Conservation (phyloP, 306 rosid species). For the Sicyos edulis region DNA sequence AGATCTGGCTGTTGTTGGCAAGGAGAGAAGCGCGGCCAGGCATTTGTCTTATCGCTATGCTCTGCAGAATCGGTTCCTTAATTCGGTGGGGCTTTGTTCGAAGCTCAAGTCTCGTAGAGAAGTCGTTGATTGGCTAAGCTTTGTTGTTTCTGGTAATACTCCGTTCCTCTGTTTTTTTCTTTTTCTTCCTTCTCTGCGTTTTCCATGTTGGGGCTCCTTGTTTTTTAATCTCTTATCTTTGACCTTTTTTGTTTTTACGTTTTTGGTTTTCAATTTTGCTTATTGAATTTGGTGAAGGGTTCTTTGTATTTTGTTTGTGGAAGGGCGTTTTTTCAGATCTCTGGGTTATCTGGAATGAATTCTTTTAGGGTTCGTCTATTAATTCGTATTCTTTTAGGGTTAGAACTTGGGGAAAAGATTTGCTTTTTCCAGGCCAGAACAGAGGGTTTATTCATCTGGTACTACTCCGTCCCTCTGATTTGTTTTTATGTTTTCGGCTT, state of each 20-base stretch:
- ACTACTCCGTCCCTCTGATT: too few species aligned
- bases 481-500: too few species aligned
- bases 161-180: not conserved
- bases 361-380: not conserved
- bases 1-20: slow-evolving; percentile 78
- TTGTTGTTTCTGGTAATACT: slow-evolving; percentile 52
- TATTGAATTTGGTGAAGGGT: too few species aligned
- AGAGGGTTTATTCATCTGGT: too few species aligned
- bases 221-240: too few species aligned
- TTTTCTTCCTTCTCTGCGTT: too few species aligned
- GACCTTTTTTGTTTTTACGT: too few species aligned
- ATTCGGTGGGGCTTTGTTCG: not conserved
- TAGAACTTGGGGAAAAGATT: not conserved
- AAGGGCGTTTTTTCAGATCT: slow-evolving; percentile 10
- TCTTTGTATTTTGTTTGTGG: not conserved
- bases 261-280: too few species aligned
- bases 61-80: slow-evolving; percentile 20
- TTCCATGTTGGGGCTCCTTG: too few species aligned
- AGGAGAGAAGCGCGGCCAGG: slow-evolving; percentile 54
- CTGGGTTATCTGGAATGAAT: not conserved
- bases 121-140: slow-evolving; percentile 68
- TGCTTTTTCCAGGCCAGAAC: not conserved
- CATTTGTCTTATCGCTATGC: slow-evolving; percentile 66
- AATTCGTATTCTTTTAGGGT: not conserved
- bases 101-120: slow-evolving; percentile 76